Conservation (phyloP, 805 yeast genomes). For the Grigorovia transvaalensis region DNA sequence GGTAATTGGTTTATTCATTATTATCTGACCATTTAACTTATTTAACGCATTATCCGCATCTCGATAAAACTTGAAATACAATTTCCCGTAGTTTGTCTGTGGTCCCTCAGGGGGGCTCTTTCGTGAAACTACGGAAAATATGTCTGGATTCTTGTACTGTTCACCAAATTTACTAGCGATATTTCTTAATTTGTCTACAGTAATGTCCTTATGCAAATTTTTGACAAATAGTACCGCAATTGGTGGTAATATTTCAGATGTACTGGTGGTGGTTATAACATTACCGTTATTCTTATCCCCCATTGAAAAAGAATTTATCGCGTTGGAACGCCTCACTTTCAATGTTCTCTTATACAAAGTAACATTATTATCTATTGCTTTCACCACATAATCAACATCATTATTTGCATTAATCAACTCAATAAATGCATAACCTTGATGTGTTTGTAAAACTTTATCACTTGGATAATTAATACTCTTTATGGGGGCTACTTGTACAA, state of each 20-base stretch:
- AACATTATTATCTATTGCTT: constrained; percentile 43
- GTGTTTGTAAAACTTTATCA: constrained; percentile 57
- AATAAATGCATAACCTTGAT: constrained; percentile 85
- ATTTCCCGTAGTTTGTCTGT: constrained; percentile 39
- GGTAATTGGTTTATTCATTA: constrained; percentile 54
- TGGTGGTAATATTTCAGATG: constrained; percentile 22
- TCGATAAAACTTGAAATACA: constrained; percentile 54
- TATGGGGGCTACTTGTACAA: constrained; percentile 78
- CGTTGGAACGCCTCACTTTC: constrained; percentile 37
- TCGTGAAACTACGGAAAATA: constrained; percentile 22
- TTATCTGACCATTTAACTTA: constrained; percentile 53
- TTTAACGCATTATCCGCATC: constrained; percentile 63
- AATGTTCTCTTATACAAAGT: constrained; percentile 51
- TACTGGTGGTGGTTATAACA: too few species aligned
- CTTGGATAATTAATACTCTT: constrained; percentile 62
- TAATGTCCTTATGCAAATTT: constrained; percentile 56
- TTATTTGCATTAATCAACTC: constrained; percentile 44
- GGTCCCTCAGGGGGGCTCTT: constrained; percentile 9
- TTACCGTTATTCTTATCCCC: constrained; percentile 5
- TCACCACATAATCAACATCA: constrained; percentile 63
- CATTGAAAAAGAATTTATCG: constrained; percentile 6
- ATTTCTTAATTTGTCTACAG: constrained; percentile 42
- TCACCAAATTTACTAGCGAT: constrained; percentile 58
- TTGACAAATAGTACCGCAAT: constrained; percentile 66
- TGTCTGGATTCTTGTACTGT: constrained; percentile 37